Evolutionary conservation across 495 filamentous ascomycete genomes (phyloP).

Genomic region (Mytilinidion resinicola): DNA sequence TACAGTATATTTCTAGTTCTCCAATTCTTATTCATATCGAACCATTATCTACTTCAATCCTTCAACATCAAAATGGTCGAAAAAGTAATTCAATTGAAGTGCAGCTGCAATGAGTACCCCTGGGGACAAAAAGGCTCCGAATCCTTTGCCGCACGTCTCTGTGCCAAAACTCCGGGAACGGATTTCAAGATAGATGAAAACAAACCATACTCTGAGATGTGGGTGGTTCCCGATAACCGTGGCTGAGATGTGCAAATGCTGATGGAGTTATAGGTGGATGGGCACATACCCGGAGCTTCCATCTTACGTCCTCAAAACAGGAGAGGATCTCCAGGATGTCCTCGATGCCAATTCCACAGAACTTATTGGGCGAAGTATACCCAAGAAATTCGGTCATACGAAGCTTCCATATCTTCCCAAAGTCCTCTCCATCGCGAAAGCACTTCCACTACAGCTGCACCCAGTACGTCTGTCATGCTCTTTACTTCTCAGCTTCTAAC

Average conservation of each 20-base stretch:
- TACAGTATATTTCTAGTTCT: no score
- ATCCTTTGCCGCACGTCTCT: constrained; percentile 54
- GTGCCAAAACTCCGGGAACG: constrained; percentile 60
- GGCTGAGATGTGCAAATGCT: neutral
- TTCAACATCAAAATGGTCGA: constrained; percentile 19
- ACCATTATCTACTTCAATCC: no score
- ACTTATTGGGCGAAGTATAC: constrained; percentile 58
- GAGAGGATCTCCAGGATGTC: constrained; percentile 58
- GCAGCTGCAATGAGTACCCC: constrained; percentile 50
- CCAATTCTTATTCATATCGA: no score
- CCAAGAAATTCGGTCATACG: constrained; percentile 52
- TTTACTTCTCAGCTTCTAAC: neutral
- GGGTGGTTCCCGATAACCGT: neutral
- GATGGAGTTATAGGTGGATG: constrained; percentile 60
- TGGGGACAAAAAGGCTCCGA: constrained; percentile 70
- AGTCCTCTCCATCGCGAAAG: constrained; percentile 71
- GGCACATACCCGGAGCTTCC: constrained; percentile 71
- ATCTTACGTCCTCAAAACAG: constrained; percentile 54
- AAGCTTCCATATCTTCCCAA: constrained; percentile 74
- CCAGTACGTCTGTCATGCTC: constrained; percentile 37
- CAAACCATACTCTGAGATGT: constrained; percentile 55
- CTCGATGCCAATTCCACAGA: constrained; percentile 56
- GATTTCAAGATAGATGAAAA: constrained; percentile 71
- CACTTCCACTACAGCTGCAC: constrained; percentile 75
- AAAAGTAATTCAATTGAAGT: constrained; percentile 46